A percentile compares a stretch with the other conserved stretches of the same genome.
phyloP scores from a whole-genome alignment of 495 filamentous ascomycete genomes.

The Wilcoxina mikolae region DNA sequence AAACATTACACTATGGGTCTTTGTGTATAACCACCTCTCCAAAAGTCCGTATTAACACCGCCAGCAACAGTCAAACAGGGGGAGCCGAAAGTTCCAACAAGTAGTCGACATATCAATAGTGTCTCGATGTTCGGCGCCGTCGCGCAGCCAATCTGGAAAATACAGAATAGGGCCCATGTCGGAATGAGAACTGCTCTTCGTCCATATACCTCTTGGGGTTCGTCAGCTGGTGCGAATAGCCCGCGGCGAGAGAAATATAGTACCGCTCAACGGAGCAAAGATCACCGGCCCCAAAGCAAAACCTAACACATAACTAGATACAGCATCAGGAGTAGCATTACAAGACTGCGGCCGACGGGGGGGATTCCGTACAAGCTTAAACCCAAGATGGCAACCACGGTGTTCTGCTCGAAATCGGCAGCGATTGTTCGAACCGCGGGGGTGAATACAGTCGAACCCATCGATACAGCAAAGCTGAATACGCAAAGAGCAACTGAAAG shows the following conservation, averaged over 20 bases:
- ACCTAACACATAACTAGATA: conserved; percentile 33
- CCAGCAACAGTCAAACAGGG: conserved; percentile 60
- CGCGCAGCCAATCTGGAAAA: conserved; percentile 59
- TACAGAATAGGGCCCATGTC: conserved; percentile 59
- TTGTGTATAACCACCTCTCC: conserved; percentile 12
- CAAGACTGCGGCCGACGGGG: background rate
- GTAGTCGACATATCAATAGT: conserved; percentile 68
- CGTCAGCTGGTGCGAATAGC: background rate
- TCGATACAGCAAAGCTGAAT: conserved; percentile 18
- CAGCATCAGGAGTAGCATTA: background rate
- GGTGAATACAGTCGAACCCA: conserved; percentile 43
- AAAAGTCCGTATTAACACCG: conserved; percentile 72
- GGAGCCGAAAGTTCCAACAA: conserved; percentile 40
- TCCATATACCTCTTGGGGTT: conserved; percentile 48
- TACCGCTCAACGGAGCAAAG: conserved; percentile 55
- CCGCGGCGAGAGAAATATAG: background rate
- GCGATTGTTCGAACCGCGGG: conserved; percentile 42
- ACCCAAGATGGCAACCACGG: conserved; percentile 49
- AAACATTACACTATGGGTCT: background rate
- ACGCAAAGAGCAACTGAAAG: conserved; percentile 11
- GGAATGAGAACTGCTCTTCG: conserved; percentile 55
- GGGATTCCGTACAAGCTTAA: conserved; percentile 47
- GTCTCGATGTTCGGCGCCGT: conserved; percentile 67
- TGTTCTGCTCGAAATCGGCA: conserved; percentile 38
- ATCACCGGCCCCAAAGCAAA: conserved; percentile 51